Percentiles rank a stretch among this genome's conserved stretches.
Evolutionary conservation across 2,329 filamentous ascomycete species (phyloP).

Genomic region (Colletotrichum plurivorum): DNA sequence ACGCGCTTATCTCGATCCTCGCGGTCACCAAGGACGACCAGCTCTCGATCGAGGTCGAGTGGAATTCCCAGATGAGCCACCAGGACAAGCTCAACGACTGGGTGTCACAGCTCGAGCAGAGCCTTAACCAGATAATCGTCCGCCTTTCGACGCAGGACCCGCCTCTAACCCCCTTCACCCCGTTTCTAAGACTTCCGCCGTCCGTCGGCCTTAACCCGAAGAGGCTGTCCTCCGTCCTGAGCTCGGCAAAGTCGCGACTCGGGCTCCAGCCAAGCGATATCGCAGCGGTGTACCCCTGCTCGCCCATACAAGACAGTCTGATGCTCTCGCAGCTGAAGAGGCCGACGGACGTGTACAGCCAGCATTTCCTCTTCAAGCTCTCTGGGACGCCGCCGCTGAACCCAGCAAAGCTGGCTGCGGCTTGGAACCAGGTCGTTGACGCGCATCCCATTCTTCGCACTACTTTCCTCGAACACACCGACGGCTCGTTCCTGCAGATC

Average conservation of each 20-base stretch:
- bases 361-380: slow-evolving; percentile 27
- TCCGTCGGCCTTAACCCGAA: background rate
- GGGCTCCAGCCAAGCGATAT: background rate
- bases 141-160: too few relatives aligned
- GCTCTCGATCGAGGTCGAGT: slow-evolving; percentile 16
- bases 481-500: background rate
- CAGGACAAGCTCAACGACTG: slow-evolving; percentile 13
- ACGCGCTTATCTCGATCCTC: slow-evolving; percentile 25
- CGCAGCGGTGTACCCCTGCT: slow-evolving; percentile 24
- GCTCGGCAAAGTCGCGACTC: background rate
- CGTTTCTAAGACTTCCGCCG: background rate
- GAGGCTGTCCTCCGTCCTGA: background rate
- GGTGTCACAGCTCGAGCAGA: slow-evolving; percentile 7
- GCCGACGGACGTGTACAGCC: background rate
- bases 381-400: background rate
- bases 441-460: slow-evolving; percentile 11
- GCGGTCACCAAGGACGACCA: background rate
- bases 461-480: slow-evolving; percentile 8
- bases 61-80: slow-evolving; percentile 29
- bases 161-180: too few relatives aligned
- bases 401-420: background rate
- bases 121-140: background rate
- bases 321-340: slow-evolving; percentile 32
- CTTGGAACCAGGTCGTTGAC: slow-evolving; percentile 16
- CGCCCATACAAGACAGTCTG: slow-evolving; percentile 30